Percentiles rank a stretch among this genome's conserved stretches.
Conservation (phyloP, 495 filamentous ascomycete species). For the Terfezia boudieri region DNA sequence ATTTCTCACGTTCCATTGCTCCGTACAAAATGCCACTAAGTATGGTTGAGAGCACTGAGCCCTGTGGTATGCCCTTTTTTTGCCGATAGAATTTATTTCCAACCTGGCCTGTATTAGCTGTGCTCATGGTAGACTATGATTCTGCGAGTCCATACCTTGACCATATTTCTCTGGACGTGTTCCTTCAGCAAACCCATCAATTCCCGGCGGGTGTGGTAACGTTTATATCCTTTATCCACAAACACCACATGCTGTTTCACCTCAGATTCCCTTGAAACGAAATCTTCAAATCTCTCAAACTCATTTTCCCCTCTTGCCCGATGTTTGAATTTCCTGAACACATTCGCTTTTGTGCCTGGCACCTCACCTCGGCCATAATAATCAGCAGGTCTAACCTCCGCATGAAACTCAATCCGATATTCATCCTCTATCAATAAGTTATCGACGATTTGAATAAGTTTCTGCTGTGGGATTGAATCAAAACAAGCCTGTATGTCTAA, state of each 20-base stretch:
- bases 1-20: constrained; percentile 45
- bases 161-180: constrained; percentile 60
- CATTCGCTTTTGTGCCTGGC: constrained; percentile 1
- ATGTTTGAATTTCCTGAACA: constrained; percentile 41
- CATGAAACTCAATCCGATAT: constrained; percentile 55
- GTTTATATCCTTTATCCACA: background rate
- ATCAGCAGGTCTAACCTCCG: constrained; percentile 36
- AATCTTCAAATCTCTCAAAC: constrained; percentile 30
- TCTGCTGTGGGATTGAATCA: constrained; percentile 74
- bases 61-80: constrained; percentile 76
- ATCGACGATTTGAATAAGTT: constrained; percentile 40
- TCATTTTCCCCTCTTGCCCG: constrained; percentile 32
- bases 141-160: constrained; percentile 26
- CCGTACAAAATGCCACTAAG: constrained; percentile 93
- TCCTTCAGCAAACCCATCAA: constrained; percentile 49
- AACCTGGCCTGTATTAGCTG: constrained; percentile 21
- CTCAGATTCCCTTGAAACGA: constrained; percentile 27
- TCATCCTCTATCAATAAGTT: constrained; percentile 36
- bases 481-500: constrained; percentile 82
- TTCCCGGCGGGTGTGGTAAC: constrained; percentile 8
- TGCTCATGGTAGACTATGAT: background rate
- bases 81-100: constrained; percentile 81
- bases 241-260: background rate
- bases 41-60: constrained; percentile 61
- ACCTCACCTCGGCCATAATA: constrained; percentile 1